phyloP scores from a whole-genome alignment of 495 filamentous ascomycete genomes.

The Platismatia glauca region DNA sequence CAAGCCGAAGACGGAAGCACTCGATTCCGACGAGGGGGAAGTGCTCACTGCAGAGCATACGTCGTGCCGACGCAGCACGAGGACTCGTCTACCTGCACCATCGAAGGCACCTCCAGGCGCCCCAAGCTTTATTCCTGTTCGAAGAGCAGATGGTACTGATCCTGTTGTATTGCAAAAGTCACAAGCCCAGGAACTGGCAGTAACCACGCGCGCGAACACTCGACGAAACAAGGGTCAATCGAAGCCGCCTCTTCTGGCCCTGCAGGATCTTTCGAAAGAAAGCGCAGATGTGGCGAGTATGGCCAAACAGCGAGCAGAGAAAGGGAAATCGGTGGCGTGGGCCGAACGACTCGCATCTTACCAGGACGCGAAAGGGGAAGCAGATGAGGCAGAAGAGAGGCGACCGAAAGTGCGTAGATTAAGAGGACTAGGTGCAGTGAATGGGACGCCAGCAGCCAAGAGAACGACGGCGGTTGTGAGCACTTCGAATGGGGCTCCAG shows the following conservation, averaged over 20 bases:
- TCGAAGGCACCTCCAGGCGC: conserved; percentile 24
- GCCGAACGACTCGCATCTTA: conserved; percentile 24
- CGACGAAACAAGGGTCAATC: conserved; percentile 48
- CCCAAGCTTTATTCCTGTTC: conserved; percentile 47
- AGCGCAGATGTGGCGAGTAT: background rate
- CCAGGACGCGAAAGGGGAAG: conserved; percentile 16
- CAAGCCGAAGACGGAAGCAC: conserved; percentile 16
- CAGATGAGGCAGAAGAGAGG: conserved; percentile 19
- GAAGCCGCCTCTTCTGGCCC: conserved; percentile 36
- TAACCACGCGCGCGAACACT: conserved; percentile 48
- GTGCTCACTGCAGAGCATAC: conserved; percentile 21
- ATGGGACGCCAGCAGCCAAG: conserved; percentile 21
- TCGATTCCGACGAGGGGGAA: conserved; percentile 20
- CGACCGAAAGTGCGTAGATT: conserved; percentile 21
- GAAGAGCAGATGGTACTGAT: conserved; percentile 46
- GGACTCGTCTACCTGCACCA: conserved; percentile 30
- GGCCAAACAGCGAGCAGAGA: conserved; percentile 1
- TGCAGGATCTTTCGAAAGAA: conserved; percentile 35
- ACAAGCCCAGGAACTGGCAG: conserved; percentile 49
- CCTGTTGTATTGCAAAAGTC: conserved; percentile 48
- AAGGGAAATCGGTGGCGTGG: conserved; percentile 21
- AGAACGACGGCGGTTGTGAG: conserved; percentile 16
- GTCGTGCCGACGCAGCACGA: conserved; percentile 37
- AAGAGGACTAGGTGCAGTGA: conserved; percentile 18
- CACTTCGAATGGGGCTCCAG: conserved; percentile 22